phyloP scores from a whole-genome alignment of 75 land plant species.

The Isoetes taiwanensis region DNA sequence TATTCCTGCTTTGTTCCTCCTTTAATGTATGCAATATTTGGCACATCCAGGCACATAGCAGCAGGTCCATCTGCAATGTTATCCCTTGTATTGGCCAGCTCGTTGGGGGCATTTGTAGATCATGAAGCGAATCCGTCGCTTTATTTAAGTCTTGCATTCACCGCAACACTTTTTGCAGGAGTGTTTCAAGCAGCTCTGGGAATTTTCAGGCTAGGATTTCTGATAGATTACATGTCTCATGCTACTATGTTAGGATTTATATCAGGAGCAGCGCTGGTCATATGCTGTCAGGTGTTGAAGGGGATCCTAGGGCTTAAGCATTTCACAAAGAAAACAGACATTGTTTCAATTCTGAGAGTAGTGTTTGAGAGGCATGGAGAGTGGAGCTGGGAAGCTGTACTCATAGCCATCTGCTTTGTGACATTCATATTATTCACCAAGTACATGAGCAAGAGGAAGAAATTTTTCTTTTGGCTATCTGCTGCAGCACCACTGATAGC shows the following conservation, averaged over 20 bases:
- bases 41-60: neutral
- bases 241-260: neutral
- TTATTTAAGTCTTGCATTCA: neutral
- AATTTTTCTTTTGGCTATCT: neutral
- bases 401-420: neutral
- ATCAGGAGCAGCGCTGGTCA: neutral
- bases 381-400: neutral
- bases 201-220: neutral
- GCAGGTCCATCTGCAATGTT: neutral
- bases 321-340: conserved; percentile 1
- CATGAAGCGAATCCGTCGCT: neutral
- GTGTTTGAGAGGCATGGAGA: neutral
- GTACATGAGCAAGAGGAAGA: neutral
- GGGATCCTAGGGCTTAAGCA: neutral
- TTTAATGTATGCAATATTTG: neutral
- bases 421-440: neutral
- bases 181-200: neutral
- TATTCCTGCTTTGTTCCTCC: conserved; percentile 12
- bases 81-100: neutral
- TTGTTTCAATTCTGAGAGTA: neutral
- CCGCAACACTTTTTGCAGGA: neutral
- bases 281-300: neutral
- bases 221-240: neutral
- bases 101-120: neutral
- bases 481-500: neutral